Evolutionary conservation across 768 basidiomycete species (phyloP).

Genomic region (Filobasidium wieringae): DNA sequence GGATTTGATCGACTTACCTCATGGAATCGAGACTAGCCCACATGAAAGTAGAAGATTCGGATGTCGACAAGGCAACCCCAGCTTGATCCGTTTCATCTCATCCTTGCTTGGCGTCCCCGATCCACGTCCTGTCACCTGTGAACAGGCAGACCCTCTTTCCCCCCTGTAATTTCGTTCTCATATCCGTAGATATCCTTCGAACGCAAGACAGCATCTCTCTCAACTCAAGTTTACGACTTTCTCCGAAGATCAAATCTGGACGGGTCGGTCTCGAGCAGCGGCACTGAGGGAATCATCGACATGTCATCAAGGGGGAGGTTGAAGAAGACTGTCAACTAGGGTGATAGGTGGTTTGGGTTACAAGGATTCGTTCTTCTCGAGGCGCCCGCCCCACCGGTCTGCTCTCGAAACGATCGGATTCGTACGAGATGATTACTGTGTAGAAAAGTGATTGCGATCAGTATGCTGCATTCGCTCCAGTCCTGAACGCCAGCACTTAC

Average conservation of each 20-base stretch:
- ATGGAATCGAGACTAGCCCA: too few relatives aligned
- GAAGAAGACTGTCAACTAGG: background rate
- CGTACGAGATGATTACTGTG: background rate
- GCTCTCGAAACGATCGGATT: background rate
- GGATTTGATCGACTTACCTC: too few relatives aligned
- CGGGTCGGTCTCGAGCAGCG: background rate
- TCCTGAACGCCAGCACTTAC: constrained; percentile 2
- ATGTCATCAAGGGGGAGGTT: background rate
- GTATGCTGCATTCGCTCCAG: background rate
- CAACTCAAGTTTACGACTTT: background rate
- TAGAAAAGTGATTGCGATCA: background rate
- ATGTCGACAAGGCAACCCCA: too few relatives aligned
- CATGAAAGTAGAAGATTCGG: too few relatives aligned
- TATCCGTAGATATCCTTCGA: constrained; percentile 3
- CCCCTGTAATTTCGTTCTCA: too few relatives aligned
- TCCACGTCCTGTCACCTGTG: too few relatives aligned
- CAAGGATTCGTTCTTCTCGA: background rate
- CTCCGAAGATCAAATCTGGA: background rate
- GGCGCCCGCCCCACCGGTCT: background rate
- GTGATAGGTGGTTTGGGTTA: background rate
- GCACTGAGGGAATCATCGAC: background rate
- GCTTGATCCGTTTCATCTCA: too few relatives aligned
- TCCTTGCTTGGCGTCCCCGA: too few relatives aligned
- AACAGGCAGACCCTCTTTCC: too few relatives aligned
- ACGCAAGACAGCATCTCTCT: background rate